A percentile compares a stretch with the other conserved stretches of the same genome.
Evolutionary conservation across 352 stramenopile genomes (phyloP).

Genomic region (Pythium insidiosum): DNA sequence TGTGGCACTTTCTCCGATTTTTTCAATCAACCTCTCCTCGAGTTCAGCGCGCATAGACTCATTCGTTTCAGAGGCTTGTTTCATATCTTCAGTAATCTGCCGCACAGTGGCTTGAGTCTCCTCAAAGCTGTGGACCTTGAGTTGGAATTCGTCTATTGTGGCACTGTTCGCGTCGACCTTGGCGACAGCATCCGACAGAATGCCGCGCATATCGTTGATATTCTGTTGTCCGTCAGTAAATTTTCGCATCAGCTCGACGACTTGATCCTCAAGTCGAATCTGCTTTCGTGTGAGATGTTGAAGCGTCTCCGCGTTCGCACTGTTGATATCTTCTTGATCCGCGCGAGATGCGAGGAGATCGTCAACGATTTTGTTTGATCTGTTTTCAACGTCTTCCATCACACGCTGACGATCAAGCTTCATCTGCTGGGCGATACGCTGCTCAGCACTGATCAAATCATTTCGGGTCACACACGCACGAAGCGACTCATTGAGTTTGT

Average conservation of each 20-base stretch:
- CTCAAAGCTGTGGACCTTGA: constrained; percentile 49
- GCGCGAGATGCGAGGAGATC: constrained; percentile 44
- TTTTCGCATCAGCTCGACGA: constrained; percentile 45
- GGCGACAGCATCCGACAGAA: constrained; percentile 37
- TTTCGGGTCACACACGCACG: constrained; percentile 68
- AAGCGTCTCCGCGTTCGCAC: constrained; percentile 54
- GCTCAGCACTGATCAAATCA: constrained; percentile 67
- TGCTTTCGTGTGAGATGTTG: constrained; percentile 47
- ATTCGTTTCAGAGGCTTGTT: constrained; percentile 23
- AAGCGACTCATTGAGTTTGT: constrained; percentile 73
- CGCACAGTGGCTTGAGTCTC: constrained; percentile 40
- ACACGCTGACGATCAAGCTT: constrained; percentile 47
- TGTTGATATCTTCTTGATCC: constrained; percentile 84
- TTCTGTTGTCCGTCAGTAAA: constrained; percentile 38
- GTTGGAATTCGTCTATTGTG: constrained; percentile 22
- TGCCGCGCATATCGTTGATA: constrained; percentile 47
- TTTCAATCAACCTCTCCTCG: constrained; percentile 37
- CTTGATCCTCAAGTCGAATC: constrained; percentile 36
- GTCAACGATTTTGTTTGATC: constrained; percentile 61
- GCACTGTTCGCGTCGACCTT: constrained; percentile 24
- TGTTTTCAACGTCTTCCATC: constrained; percentile 47
- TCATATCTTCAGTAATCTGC: constrained; percentile 30
- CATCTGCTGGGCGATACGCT: constrained; percentile 70
- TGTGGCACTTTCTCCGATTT: constrained; percentile 44
- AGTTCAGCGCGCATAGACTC: constrained; percentile 42